Base-by-base conservation (phyloP, 2,329 filamentous ascomycete genomes). In the Colletotrichum liaoningense region DNA sequence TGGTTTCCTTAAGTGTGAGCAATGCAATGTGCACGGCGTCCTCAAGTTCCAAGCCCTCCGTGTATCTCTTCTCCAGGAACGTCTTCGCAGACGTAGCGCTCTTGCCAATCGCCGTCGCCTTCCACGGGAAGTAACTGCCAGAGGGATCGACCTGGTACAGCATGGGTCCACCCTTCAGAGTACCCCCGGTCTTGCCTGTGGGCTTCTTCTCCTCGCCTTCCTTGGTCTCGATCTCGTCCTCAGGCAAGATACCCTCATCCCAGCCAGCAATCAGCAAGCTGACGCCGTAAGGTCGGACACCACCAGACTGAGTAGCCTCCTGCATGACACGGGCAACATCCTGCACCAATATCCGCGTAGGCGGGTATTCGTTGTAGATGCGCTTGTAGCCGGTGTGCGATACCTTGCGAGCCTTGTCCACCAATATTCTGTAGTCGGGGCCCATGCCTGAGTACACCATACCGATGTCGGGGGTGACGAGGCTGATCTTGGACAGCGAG, bases 391-490 rank as follows among this genome's bases (percentile, higher is more conserved):
- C 93, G 60, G 97, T 97, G 87, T 99, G 97, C 69, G 95, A 98
- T 78, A 98, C 97, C 86, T 98, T 99, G 82, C 97, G 95, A 79
- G 97, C 97, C 85, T 95, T 96, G 88, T 99, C 97, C 79, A 98
- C 97, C 67, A 99, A 90, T 71, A 99, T 95, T 84, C 97, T 93
- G 88, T 98, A 99, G 85, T 99, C 97, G 73, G 97, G 97, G 35
- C 97, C 96, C 97, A 99, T 99, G 83, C 97, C 97, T 65, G 95
- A 95, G 88, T 99, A 99, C 80, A 99, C 97, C 94, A 98, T 98
- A 84, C 97, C 97, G 84, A 99, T 98, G 89, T 99, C 97, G 80
- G 97, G 97, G 60, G 97, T 99, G 87, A 99, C 95, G 83, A 97
- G 92, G 83, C 95, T 97, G 87, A 99, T 94, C 89, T 99, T 99